Evolutionary conservation across 805 yeast genomes (phyloP), one percentile per base, ranked within the genome.

Genomic region (Saturnispora mendoncae): DNA sequence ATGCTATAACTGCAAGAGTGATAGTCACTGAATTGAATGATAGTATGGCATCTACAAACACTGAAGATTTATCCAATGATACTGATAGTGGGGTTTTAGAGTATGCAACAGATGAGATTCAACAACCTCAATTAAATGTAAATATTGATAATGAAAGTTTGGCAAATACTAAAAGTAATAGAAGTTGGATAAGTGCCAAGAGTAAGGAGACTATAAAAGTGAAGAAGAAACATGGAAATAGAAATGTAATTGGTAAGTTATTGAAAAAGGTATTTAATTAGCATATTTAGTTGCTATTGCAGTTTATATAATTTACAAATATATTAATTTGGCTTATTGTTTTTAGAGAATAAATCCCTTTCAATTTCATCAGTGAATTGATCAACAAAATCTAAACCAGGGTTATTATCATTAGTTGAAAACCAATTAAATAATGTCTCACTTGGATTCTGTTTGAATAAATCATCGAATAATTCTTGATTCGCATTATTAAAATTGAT

Each of bases 311-410:
- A n/a, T n/a, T n/a, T n/a, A n/a, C n/a, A n/a, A n/a, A n/a, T n/a
- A n/a, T n/a, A n/a, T 30, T 12, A 36, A 23, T 10, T 12, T 17
- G 25, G 19, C 13, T 25, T 26, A 15, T 24, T 15, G 28, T 39
- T 33, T 24, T 39, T 35, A 17, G 33, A 24, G 14, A 71, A 39
- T 43, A 75, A 70, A 45, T 78, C 84, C 49, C 76, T 79, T 54
- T 81, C 90, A 32, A 82, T 72, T 74, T 80, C 78, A 54, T 80
- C 84, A 0, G 90, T 81, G 79, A 87, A 82, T 2, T 85, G 85
- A 29, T 79, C 88, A 23, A 80, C 80, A 48, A 74, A 74, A 42
- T 73, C 78, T 36, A 74, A 54, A 13, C 80, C 80, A 18, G 74
- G 66, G 34, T 69, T 65, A 38, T 65, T 71, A 33, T 47, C 45